phyloP scores from a whole-genome alignment of 1,139 yeast genomes.

The Geotrichum histeridarum region DNA sequence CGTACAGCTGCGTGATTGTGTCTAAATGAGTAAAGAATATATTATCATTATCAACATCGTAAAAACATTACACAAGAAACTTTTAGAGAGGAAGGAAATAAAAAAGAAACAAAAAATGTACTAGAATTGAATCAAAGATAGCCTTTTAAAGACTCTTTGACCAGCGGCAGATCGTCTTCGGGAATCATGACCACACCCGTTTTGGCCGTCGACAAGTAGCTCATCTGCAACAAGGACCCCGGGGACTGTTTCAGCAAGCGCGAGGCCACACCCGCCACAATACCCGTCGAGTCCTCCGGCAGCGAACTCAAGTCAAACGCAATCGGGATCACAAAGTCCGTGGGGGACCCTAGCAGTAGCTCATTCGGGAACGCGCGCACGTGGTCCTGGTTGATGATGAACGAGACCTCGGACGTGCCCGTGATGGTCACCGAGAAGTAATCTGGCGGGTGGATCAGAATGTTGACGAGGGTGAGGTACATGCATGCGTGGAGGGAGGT shows the following conservation, averaged over 20 bases:
- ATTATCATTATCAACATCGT: not conserved
- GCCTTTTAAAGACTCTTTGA: constrained; percentile 18
- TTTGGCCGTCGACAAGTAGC: constrained; percentile 58
- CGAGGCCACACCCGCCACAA: constrained; percentile 56
- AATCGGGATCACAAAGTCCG: constrained; percentile 55
- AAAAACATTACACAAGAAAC: not conserved
- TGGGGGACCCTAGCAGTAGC: constrained; percentile 22
- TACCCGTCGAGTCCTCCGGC: constrained; percentile 61
- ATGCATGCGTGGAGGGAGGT: constrained; percentile 20
- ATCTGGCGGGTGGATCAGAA: constrained; percentile 39
- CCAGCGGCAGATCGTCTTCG: constrained; percentile 43
- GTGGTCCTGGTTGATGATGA: constrained; percentile 44
- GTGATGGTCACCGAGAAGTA: constrained; percentile 57
- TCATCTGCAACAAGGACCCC: constrained; percentile 42
- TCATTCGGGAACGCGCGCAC: not conserved
- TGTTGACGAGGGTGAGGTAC: constrained; percentile 27
- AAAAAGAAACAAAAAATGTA: not conserved
- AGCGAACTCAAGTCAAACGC: constrained; percentile 34
- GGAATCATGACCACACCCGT: constrained; percentile 60
- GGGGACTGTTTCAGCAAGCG: constrained; percentile 3
- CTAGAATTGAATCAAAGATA: not conserved
- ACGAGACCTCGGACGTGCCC: constrained; percentile 52
- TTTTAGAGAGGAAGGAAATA: not conserved
- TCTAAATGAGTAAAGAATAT: not conserved
- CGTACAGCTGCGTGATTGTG: not conserved